phyloP scores from a whole-genome alignment of 768 basidiomycete genomes.

The Tylopilus intermedius region DNA sequence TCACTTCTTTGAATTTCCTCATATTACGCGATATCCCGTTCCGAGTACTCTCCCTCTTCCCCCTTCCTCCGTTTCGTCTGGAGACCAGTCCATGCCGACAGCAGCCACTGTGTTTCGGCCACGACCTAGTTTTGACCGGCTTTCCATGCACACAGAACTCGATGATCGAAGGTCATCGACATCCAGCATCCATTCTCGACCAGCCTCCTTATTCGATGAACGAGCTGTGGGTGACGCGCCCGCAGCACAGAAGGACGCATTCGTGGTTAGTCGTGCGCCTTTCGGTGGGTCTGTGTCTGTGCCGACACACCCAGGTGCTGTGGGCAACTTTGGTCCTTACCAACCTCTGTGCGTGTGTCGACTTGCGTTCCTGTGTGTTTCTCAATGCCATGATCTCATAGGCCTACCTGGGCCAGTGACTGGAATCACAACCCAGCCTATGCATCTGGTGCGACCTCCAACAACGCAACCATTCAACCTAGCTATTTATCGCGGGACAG shows the following conservation, averaged over 20 bases:
- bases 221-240: constrained; percentile 2
- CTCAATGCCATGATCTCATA: neutral
- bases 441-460: constrained; percentile 9
- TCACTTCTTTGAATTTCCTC: constrained; percentile 27
- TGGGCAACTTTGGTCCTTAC: neutral
- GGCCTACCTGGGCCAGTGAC: constrained; percentile 17
- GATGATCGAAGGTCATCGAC: constrained; percentile 10
- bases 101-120: constrained; percentile 7
- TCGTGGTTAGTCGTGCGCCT: neutral
- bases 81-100: constrained; percentile 5
- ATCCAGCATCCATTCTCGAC: constrained; percentile 10
- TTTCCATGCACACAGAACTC: constrained; percentile 3
- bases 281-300: constrained; percentile 4
- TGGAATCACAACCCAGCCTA: constrained; percentile 14
- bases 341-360: constrained; percentile 13
- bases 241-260: neutral
- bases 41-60: constrained; percentile 19
- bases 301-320: constrained; percentile 1
- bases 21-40: constrained; percentile 25
- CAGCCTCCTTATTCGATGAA: neutral
- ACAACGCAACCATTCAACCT: neutral
- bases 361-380: neutral
- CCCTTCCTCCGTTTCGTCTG: neutral
- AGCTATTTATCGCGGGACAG: no score
- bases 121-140: constrained; percentile 11